Conservation (phyloP, 2,329 filamentous ascomycete species). For the Colletotrichum sp. region DNA sequence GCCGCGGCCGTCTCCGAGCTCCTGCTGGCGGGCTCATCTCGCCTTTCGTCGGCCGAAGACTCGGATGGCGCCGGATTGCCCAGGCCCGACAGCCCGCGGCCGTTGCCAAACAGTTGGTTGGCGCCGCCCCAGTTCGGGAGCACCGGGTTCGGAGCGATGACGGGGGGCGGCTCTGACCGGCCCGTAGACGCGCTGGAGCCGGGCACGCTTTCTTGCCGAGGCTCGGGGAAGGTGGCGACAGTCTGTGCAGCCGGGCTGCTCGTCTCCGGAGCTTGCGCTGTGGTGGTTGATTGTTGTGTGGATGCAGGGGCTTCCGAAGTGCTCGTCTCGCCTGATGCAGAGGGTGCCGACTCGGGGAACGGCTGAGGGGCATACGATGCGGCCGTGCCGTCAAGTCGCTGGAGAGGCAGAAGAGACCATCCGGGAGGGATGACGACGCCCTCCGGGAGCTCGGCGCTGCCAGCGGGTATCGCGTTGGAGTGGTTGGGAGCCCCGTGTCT, state of each 20-base stretch:
- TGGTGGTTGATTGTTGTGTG: not conserved
- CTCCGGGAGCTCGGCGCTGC: constrained; percentile 65
- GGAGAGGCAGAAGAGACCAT: constrained; percentile 68
- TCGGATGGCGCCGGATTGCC: constrained; percentile 1
- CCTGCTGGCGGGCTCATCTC: not conserved
- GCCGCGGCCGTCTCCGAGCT: constrained; percentile 1
- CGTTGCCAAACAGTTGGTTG: constrained; percentile 50
- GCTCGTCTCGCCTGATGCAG: not conserved
- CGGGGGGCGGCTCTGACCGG: constrained; percentile 31
- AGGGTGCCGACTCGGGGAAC: constrained; percentile 27
- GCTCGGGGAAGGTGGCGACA: not conserved
- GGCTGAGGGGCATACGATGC: not conserved
- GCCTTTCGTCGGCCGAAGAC: constrained; percentile 9
- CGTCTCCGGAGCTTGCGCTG: not conserved
- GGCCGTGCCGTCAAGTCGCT: constrained; percentile 52
- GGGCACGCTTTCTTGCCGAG: not conserved
- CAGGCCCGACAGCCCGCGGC: constrained; percentile 12
- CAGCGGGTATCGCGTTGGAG: constrained; percentile 59
- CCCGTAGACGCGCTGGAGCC: not conserved
- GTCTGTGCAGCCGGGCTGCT: not conserved
- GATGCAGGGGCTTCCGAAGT: not conserved
- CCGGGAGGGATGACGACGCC: constrained; percentile 69
- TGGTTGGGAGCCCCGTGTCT: constrained; percentile 53
- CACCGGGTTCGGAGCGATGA: constrained; percentile 54
- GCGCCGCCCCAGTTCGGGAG: constrained; percentile 57